phyloP scores from a whole-genome alignment of 768 basidiomycete species.

The Psilocybe cubensis region DNA sequence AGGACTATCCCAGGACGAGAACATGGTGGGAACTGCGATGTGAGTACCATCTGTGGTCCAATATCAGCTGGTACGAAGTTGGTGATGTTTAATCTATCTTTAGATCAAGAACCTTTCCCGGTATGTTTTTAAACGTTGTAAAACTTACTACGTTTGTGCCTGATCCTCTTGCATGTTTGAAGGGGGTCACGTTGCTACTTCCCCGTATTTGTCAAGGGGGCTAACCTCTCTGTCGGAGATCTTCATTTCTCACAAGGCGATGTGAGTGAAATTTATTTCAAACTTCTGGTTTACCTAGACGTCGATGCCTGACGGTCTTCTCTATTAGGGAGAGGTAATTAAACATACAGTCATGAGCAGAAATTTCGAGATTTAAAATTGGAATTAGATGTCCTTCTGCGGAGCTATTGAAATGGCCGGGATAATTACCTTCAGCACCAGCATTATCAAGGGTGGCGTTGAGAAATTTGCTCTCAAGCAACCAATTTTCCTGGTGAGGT shows the following conservation, averaged over 20 bases:
- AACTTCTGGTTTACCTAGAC: not conserved
- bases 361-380: not conserved
- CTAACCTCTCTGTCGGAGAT: conserved; percentile 79
- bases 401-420: conserved; percentile 85
- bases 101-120: conserved; percentile 80
- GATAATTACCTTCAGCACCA: conserved; percentile 70
- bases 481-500: conserved; percentile 70
- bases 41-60: conserved; percentile 28
- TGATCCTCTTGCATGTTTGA: not conserved
- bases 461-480: conserved; percentile 76
- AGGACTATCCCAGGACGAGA: conserved; percentile 79
- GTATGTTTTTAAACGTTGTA: conserved; percentile 25
- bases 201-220: conserved; percentile 77
- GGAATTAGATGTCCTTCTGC: conserved; percentile 62
- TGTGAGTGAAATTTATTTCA: conserved; percentile 30
- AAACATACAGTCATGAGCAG: not conserved
- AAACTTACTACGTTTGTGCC: not conserved
- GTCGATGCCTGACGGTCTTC: conserved; percentile 12
- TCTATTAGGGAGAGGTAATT: conserved; percentile 56
- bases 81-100: not conserved
- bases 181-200: conserved; percentile 76
- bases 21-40: conserved; percentile 81
- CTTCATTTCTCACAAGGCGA: conserved; percentile 83
- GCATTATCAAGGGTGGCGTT: conserved; percentile 74
- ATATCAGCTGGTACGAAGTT: not conserved